These are phyloP conservation scores for Aspergillus pseudotamarii DNA, from an alignment of 2,329 filamentous ascomycete genomes.

Conservation along the genomic window DNA sequence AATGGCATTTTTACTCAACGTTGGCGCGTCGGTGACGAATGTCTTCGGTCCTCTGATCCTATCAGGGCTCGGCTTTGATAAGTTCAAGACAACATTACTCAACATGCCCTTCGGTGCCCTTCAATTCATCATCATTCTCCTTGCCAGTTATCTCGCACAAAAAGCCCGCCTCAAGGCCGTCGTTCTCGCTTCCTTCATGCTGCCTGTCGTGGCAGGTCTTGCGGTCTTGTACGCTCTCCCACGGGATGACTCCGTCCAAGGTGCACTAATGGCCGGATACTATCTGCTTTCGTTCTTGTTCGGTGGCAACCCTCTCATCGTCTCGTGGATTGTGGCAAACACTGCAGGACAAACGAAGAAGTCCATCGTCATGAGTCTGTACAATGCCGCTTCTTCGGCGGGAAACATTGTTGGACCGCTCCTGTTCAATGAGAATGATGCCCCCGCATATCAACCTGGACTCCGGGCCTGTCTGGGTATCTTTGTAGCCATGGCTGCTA, in stretches of 20 bases:
- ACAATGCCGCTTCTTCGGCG: conserved; percentile 62
- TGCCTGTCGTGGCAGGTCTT: conserved; percentile 63
- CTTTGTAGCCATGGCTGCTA: conserved; percentile 53
- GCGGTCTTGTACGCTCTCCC: conserved; percentile 59
- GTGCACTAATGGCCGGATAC: conserved; percentile 61
- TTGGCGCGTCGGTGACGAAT: conserved; percentile 65
- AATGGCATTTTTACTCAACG: conserved; percentile 64
- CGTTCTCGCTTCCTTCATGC: conserved; percentile 56
- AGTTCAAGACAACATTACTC: conserved; percentile 60
- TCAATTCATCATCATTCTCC: conserved; percentile 62
- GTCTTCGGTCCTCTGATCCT: conserved; percentile 68
- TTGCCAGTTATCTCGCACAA: conserved; percentile 61
- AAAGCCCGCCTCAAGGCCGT: conserved; percentile 60
- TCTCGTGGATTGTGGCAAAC: conserved; percentile 71
- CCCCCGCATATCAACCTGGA: conserved; percentile 61
- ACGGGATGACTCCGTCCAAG: conserved; percentile 44
- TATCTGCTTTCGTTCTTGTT: conserved; percentile 69
- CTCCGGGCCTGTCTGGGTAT: conserved; percentile 54
- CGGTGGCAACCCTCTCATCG: conserved; percentile 66
- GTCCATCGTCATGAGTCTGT: conserved; percentile 64
- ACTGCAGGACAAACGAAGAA: conserved; percentile 70
- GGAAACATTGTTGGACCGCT: conserved; percentile 71
- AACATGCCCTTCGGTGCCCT: conserved; percentile 69
- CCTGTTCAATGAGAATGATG: conserved; percentile 61
- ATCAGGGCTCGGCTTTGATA: conserved; percentile 61